Conservation (phyloP, 176 grass and related monocot genomes). For the Triticum urartu region DNA sequence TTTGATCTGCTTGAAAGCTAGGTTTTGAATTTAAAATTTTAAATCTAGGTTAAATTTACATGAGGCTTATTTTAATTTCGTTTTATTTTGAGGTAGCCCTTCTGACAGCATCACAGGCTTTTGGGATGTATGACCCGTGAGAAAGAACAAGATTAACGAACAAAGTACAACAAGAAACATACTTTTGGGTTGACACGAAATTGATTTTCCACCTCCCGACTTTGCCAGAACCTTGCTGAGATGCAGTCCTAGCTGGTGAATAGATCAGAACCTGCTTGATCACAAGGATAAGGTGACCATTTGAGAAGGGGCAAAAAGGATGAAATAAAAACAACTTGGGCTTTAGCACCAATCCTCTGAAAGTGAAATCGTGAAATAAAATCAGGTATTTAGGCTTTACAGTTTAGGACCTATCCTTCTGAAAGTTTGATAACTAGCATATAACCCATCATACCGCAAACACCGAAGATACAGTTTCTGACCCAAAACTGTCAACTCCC, state of each 20-base stretch:
- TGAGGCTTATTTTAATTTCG: neutral
- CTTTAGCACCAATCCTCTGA: neutral
- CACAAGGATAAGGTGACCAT: conserved; percentile 22
- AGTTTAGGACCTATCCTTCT: neutral
- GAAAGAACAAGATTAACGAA: conserved; percentile 9
- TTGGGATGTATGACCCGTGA: neutral
- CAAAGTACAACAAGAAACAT: conserved; percentile 38
- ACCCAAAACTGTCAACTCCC: neutral
- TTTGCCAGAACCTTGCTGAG: conserved; percentile 97
- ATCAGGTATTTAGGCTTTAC: neutral
- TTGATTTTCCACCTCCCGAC: conserved; percentile 95
- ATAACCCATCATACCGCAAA: neutral
- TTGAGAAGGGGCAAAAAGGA: neutral
- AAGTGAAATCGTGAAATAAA: neutral
- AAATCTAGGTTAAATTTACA: neutral
- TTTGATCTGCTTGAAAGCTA: neutral
- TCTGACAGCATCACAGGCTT: neutral
- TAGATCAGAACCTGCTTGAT: conserved; percentile 82
- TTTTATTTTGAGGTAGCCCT: neutral
- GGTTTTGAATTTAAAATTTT: neutral
- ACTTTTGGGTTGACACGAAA: conserved; percentile 97
- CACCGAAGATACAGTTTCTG: neutral
- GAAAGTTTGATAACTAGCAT: neutral
- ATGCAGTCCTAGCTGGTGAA: conserved; percentile 91
- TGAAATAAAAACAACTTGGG: neutral